A percentile compares a stretch with the other conserved stretches of the same genome.
Conservation (phyloP, 345 rosid genomes). For the Eucalyptus albens region DNA sequence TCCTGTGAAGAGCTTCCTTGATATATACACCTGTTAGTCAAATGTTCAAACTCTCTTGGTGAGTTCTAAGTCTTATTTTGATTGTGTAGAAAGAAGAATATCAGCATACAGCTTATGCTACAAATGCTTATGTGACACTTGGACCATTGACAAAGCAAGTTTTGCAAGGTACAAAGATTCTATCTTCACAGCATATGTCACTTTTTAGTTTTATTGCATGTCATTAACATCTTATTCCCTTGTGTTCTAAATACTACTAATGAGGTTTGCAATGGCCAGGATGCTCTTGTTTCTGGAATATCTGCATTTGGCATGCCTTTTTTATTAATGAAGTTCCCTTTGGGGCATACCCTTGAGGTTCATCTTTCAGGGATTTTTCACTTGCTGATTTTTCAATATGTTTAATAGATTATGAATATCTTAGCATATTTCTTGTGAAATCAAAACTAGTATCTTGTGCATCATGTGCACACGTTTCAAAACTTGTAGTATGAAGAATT, state of each 20-base stretch:
- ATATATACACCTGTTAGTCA: not conserved
- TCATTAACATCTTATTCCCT: not conserved
- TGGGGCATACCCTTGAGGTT: not conserved
- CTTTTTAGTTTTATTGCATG: not conserved
- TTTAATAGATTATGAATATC: not conserved
- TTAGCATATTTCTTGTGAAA: not conserved
- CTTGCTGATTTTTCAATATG: not conserved
- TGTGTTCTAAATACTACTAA: not conserved
- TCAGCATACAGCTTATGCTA: conserved; percentile 89
- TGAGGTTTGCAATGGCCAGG: not conserved
- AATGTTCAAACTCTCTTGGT: not conserved
- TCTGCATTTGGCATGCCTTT: not conserved
- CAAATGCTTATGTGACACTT: conserved; percentile 76
- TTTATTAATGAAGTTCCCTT: not conserved
- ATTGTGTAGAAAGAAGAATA: conserved; percentile 77
- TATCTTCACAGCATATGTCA: not conserved
- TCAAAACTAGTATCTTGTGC: not conserved
- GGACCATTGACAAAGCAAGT: conserved; percentile 76
- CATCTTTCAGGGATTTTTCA: not conserved
- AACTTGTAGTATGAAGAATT: not conserved
- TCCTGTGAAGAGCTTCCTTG: not conserved
- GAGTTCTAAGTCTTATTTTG: not conserved
- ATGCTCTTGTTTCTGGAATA: not conserved
- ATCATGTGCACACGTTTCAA: not conserved
- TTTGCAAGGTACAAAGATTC: conserved; percentile 46